A percentile compares a stretch with the other conserved stretches of the same genome.
These are phyloP conservation scores for Colletotrichum eremochloae DNA, from an alignment of 2,329 filamentous ascomycete species.

Conservation along the genomic window DNA sequence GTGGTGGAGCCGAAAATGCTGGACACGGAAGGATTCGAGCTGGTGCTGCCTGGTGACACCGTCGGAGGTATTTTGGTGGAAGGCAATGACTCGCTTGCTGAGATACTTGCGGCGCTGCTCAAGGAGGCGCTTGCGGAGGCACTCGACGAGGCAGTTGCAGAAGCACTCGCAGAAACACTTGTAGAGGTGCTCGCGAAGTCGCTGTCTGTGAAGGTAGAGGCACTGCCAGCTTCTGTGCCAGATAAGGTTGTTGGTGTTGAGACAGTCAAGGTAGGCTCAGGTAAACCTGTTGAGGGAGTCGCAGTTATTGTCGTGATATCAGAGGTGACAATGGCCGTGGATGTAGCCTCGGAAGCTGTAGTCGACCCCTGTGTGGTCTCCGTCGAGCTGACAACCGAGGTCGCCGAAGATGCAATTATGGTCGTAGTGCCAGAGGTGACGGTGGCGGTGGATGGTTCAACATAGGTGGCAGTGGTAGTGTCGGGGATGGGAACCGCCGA, in stretches of 20 bases:
- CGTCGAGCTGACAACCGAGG: slow-evolving; percentile 7
- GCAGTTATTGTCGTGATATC: neutral
- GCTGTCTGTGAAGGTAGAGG: neutral
- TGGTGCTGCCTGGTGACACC: neutral
- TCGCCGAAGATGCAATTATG: slow-evolving; percentile 21
- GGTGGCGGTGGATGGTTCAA: slow-evolving; percentile 3
- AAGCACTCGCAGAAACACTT: neutral
- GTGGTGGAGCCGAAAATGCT: neutral
- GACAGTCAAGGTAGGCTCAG: neutral
- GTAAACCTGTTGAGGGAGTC: neutral
- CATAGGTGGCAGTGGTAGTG: slow-evolving; percentile 17
- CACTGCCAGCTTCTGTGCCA: neutral
- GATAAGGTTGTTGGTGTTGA: neutral
- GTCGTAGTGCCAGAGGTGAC: slow-evolving; percentile 5
- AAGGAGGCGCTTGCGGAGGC: neutral
- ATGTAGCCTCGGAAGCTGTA: slow-evolving; percentile 3
- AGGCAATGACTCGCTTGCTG: neutral
- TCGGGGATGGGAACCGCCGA: slow-evolving; percentile 34
- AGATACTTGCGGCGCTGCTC: neutral
- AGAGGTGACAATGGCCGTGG: neutral
- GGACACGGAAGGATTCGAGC: slow-evolving; percentile 11
- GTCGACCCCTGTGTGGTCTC: slow-evolving; percentile 8
- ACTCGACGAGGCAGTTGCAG: neutral
- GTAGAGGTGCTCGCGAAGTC: neutral
- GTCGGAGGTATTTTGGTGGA: neutral